Evolutionary conservation across 768 basidiomycete genomes (phyloP).

Genomic region (Panaeolus cyanescens): DNA sequence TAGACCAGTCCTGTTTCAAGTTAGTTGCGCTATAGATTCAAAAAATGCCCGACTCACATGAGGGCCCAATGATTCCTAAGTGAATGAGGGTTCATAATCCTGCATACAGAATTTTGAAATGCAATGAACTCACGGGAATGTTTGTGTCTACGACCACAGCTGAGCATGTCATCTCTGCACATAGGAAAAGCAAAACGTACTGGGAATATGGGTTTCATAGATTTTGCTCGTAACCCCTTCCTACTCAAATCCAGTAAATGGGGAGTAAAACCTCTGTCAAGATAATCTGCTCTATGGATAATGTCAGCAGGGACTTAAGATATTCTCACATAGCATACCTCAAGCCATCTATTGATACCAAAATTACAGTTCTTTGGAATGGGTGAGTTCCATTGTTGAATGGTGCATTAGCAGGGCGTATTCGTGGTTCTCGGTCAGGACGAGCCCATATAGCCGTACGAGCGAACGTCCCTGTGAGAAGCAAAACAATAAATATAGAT

Average conservation of each 20-base stretch:
- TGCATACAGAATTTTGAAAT: neutral
- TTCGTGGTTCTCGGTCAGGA: conserved; percentile 20
- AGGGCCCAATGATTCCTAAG: conserved; percentile 93
- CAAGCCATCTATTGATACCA: conserved; percentile 88
- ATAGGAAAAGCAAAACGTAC: conserved; percentile 33
- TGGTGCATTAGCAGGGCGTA: conserved; percentile 42
- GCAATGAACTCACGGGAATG: conserved; percentile 73
- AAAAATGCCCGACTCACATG: conserved; percentile 49
- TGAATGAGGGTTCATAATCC: neutral
- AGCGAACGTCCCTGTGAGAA: conserved; percentile 44
- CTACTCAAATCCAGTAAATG: conserved; percentile 80
- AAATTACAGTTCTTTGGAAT: conserved; percentile 77
- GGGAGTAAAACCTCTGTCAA: conserved; percentile 84
- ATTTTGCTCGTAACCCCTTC: conserved; percentile 85
- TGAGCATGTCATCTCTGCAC: no score
- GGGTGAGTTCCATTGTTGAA: conserved; percentile 83
- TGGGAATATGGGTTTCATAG: conserved; percentile 86
- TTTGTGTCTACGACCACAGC: conserved; percentile 76
- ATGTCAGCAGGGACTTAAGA: neutral
- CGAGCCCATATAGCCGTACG: conserved; percentile 34
- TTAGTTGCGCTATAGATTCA: conserved; percentile 1
- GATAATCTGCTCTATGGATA: conserved; percentile 71
- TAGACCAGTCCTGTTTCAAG: conserved; percentile 72
- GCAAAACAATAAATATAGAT: conserved; percentile 38
- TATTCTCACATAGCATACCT: conserved; percentile 43